These are phyloP conservation scores for Elsinoe ampelina DNA, from an alignment of 2,329 filamentous ascomycete genomes.

Conservation along the genomic window DNA sequence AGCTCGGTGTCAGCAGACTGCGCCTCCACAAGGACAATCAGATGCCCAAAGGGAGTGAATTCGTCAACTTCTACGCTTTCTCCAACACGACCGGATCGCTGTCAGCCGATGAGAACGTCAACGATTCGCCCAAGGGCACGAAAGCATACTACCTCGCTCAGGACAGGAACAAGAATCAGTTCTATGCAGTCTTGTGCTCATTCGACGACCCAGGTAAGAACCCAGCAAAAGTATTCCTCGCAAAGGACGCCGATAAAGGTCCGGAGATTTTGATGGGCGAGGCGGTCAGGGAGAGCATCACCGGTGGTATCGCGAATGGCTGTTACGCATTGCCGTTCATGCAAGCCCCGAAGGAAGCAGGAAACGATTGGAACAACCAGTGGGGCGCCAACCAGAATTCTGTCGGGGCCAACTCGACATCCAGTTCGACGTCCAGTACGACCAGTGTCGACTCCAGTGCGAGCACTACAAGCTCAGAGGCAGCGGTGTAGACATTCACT, in stretches of 20 bases:
- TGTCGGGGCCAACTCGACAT: not conserved
- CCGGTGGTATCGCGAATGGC: conserved; percentile 22
- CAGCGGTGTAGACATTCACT: not conserved
- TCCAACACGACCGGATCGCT: not conserved
- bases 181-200: conserved; percentile 26
- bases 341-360: not conserved
- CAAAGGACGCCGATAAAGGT: conserved; percentile 20
- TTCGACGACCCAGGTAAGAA: conserved; percentile 16
- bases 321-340: conserved; percentile 17
- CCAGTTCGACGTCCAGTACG: not conserved
- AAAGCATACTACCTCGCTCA: conserved; percentile 8
- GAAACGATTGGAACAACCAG: conserved; percentile 2
- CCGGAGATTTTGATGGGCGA: conserved; percentile 20
- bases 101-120: not conserved
- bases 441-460: not conserved
- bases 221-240: conserved; percentile 24
- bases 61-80: conserved; percentile 9
- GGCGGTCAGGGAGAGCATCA: conserved; percentile 22
- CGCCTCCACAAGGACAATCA: conserved; percentile 18
- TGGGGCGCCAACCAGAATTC: not conserved
- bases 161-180: conserved; percentile 17
- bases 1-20: conserved; percentile 26
- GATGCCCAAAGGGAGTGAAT: conserved; percentile 8
- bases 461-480: not conserved
- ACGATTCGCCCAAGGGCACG: not conserved